Evolutionary conservation across 306 rosid genomes (phyloP).

Genomic region (Pyrus betulifolia): DNA sequence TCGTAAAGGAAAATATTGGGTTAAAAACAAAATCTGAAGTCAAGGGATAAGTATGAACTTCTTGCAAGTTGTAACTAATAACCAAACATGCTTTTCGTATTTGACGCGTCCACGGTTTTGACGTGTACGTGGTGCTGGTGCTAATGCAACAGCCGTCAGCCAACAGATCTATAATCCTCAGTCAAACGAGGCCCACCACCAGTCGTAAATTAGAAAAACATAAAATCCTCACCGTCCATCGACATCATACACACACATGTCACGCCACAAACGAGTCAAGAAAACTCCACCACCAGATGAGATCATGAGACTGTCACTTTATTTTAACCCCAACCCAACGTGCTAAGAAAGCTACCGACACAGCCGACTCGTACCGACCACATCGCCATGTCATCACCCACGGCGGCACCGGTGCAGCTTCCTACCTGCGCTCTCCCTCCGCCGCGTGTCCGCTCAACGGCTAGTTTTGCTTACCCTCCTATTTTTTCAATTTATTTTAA

Average conservation of each 20-base stretch:
- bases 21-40: too few species aligned
- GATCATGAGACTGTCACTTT: conserved; percentile 5
- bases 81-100: neutral
- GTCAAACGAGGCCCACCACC: neutral
- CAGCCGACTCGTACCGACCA: conserved; percentile 56
- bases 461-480: conserved; percentile 35
- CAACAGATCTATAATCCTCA: neutral
- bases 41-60: too few species aligned
- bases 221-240: neutral
- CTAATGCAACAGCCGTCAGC: neutral
- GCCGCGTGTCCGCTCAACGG: conserved; percentile 70
- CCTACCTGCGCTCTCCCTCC: neutral
- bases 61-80: neutral
- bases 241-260: conserved; percentile 9
- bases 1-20: too few species aligned
- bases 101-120: neutral
- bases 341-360: conserved; percentile 34
- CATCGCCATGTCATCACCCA: conserved; percentile 50
- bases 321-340: neutral
- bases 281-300: neutral
- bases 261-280: neutral
- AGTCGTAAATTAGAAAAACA: neutral
- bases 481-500: conserved; percentile 26
- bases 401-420: conserved; percentile 11
- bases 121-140: neutral